phyloP scores from a whole-genome alignment of 306 rosid genomes.

The Psophocarpus tetragonolobus region DNA sequence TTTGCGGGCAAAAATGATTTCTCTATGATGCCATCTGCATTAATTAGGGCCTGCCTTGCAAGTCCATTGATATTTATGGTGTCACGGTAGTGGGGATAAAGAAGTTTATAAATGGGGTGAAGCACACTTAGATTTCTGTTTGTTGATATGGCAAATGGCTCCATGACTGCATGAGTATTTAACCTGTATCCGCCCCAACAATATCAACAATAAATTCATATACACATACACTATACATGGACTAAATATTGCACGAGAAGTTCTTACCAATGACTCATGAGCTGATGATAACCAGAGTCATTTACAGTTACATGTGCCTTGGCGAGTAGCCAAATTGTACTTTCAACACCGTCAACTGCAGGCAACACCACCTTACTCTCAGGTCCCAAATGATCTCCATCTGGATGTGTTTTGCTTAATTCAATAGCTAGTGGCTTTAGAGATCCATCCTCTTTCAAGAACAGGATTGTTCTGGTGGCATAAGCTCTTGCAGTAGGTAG shows the following conservation, averaged over 20 bases:
- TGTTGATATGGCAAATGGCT: slow-evolving; percentile 58
- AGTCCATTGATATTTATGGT: slow-evolving; percentile 48
- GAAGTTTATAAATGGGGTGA: slow-evolving; percentile 44
- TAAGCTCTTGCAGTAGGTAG: slow-evolving; percentile 45
- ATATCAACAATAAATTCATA: background rate
- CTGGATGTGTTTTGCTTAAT: slow-evolving; percentile 60
- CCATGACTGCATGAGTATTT: slow-evolving; percentile 73
- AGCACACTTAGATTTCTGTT: slow-evolving; percentile 42
- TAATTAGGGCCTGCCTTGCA: slow-evolving; percentile 41
- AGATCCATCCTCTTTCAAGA: slow-evolving; percentile 64
- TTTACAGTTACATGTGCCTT: slow-evolving; percentile 70
- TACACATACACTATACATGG: background rate
- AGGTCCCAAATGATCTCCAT: slow-evolving; percentile 60
- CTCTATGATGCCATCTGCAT: slow-evolving; percentile 44
- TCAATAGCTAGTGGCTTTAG: slow-evolving; percentile 74
- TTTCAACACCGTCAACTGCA: slow-evolving; percentile 53
- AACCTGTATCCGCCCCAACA: slow-evolving; percentile 44
- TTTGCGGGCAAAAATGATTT: slow-evolving; percentile 36
- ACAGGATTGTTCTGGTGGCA: slow-evolving; percentile 64
- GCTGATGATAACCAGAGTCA: slow-evolving; percentile 75
- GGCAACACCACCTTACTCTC: slow-evolving; percentile 57
- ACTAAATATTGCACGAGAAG: background rate
- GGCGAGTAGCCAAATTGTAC: slow-evolving; percentile 66
- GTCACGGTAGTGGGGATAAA: slow-evolving; percentile 47
- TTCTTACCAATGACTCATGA: slow-evolving; percentile 67